Evolutionary conservation across 2,329 filamentous ascomycete species (phyloP), one percentile per base, ranked within the genome.

Genomic region (Nemania bipapillata): DNA sequence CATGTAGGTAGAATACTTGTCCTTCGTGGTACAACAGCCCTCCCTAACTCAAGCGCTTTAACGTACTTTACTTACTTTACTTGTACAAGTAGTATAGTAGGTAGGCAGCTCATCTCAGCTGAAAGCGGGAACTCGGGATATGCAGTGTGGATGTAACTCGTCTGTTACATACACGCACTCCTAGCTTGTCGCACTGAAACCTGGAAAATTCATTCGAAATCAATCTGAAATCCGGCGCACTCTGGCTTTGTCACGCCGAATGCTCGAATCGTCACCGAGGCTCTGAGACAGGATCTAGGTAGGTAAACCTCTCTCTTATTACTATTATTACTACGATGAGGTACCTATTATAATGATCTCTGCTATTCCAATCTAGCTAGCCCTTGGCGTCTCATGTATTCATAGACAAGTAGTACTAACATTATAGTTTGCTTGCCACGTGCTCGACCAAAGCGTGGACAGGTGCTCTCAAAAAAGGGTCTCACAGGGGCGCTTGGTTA

Each of bases 81-180:
- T n/a, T n/a, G n/a, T n/a, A n/a, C n/a, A n/a, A n/a, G n/a, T n/a
- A n/a, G n/a, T n/a, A 32, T 9, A 32, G 30, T 32, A 32, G 24
- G 47, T n/a, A n/a, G n/a, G n/a, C n/a, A n/a, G 49, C 40, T 26
- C 32, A 22, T 40, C 12, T 11, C 62, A 65, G 66, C 66, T 68
- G 66, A 68, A 58, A 52, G 49, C 49, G 61, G 61, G 61, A 65
- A 37, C 49, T 8, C 55, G 63, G 61, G 20, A 42, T 60, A 64
- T 68, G 60, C 65, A 50, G 55, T 20, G 37, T 42, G 24, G 37
- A 60, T 68, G 61, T 28, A 60, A 52, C 57, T 15, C 56, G 26
- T 47, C 58, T 11, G 47, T 12, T 28, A 26, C 47, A 26, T 30
- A n/a, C n/a, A n/a, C n/a, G n/a, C n/a, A 32, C 42, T 56, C 35